Conservation (phyloP, 2,329 filamentous ascomycete species). For the Diaporthe sp. region DNA sequence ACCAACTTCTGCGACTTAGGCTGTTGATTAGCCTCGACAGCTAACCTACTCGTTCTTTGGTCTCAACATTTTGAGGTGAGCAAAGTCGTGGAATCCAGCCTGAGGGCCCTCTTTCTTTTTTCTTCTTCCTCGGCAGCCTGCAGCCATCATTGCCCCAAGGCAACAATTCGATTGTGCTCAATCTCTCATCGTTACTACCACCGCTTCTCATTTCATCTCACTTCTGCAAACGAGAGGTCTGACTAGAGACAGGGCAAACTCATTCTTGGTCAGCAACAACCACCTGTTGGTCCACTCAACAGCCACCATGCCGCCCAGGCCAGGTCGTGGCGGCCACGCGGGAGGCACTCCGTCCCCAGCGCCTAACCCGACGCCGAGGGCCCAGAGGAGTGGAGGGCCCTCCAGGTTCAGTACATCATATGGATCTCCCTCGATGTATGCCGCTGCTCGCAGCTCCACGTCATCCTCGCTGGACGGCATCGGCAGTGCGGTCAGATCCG, state of each 20-base stretch:
- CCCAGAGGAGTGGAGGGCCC: constrained; percentile 36
- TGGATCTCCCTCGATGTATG: constrained; percentile 44
- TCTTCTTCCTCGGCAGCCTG: neutral
- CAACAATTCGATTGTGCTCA: neutral
- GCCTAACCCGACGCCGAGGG: constrained; percentile 22
- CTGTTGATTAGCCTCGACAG: neutral
- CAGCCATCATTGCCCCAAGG: neutral
- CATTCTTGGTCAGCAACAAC: neutral
- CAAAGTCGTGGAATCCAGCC: neutral
- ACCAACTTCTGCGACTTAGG: neutral
- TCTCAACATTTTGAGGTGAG: neutral
- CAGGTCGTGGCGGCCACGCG: constrained; percentile 27
- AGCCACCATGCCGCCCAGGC: constrained; percentile 40
- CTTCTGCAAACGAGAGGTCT: neutral
- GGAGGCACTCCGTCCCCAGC: constrained; percentile 19
- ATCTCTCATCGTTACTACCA: neutral
- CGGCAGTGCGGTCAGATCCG: constrained; percentile 8
- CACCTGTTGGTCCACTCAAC: neutral
- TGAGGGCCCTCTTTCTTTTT: neutral
- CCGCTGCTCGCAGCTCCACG: neutral
- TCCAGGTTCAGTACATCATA: constrained; percentile 49
- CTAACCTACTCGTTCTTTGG: neutral
- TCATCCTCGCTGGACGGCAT: neutral
- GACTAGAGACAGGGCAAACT: neutral
- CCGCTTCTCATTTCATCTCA: neutral